Evolutionary conservation across 345 rosid genomes (phyloP), one percentile per base, ranked within the genome.

Genomic region (Populus deltoides): DNA sequence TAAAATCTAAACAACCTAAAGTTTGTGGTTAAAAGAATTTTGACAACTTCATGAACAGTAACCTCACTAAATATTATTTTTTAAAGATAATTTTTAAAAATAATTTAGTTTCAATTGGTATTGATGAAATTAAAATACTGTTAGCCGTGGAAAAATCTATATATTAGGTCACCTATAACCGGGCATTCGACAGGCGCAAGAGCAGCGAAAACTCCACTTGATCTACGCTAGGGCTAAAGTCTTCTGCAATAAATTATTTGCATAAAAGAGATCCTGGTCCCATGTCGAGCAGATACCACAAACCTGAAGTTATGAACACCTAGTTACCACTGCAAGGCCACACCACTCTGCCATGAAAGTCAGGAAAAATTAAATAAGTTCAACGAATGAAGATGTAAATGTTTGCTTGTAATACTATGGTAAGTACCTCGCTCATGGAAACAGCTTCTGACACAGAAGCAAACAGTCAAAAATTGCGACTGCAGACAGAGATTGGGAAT

Each of bases 401-500:
- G 51, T 29, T 55, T 74, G 25, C 8, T 22, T 49, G 29, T 24
- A 31, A 78, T 63, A 27, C 12, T 2, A 43, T 51, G 62, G 16
- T 18, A 39, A 18, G 27, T 6, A 24, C 51, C 66, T 55, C 29
- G 31, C 11, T 1, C 81, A 74, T 67, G 72, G 74, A 72, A 77
- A 68, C 25, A 47, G 68, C n/a, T 20, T 51, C n/a, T n/a, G 43
- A 17, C 45, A 20, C 11, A n/a, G 38, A 75, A 67, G 62, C 68
- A 24, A 57, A 38, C 35, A 45, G 87, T 85, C 87, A 80, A 81
- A 75, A 71, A 68, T 66, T 51, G 81, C 85, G n/a, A 79, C 82
- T 20, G 59, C 29, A 16, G 47, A 43, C 36, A 43, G 57, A 27
- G 43, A n/a, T 70, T 7, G 12, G 22, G 45, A 22, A 1, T 41